Percentiles rank a stretch among this genome's conserved stretches.
phyloP scores from a whole-genome alignment of 2,329 filamentous ascomycete species.

The Biscogniauxia marginata region DNA sequence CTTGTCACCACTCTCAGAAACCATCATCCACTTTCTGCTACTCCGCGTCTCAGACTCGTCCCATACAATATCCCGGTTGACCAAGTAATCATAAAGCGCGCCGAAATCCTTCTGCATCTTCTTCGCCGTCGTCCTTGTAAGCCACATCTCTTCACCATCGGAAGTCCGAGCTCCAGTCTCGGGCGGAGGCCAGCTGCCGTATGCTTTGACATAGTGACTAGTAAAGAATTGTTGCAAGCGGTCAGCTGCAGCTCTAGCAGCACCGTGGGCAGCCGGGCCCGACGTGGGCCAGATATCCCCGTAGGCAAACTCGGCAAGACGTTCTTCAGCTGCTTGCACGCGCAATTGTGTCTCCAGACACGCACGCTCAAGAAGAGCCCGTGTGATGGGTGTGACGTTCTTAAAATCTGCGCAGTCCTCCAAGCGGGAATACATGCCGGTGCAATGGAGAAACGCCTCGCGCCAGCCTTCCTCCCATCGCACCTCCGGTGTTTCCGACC shows the following conservation, averaged over 20 bases:
- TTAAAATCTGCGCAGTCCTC: conserved; percentile 56
- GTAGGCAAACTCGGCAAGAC: conserved; percentile 59
- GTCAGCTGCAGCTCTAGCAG: conserved; percentile 55
- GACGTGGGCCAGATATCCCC: conserved; percentile 57
- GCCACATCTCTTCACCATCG: conserved; percentile 53
- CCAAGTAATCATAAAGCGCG: conserved; percentile 68
- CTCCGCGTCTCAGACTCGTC: conserved; percentile 60
- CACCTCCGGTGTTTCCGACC: conserved; percentile 62
- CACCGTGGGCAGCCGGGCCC: conserved; percentile 30
- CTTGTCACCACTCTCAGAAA: conserved; percentile 44
- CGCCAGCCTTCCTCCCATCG: conserved; percentile 66
- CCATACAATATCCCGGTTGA: conserved; percentile 66
- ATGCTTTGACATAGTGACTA: conserved; percentile 54
- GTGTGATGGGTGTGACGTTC: conserved; percentile 59
- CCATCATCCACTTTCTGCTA: conserved; percentile 65
- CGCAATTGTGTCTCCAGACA: conserved; percentile 61
- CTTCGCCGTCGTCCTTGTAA: conserved; percentile 57
- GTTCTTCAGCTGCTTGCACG: conserved; percentile 61
- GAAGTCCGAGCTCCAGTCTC: conserved; percentile 25
- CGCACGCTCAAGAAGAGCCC: conserved; percentile 60
- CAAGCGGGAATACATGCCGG: conserved; percentile 59
- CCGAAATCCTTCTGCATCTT: conserved; percentile 65
- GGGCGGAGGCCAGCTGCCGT: conserved; percentile 62
- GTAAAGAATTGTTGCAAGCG: conserved; percentile 60
- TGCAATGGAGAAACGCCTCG: conserved; percentile 65